Base-by-base conservation (phyloP, 805 yeast genomes). In the Wickerhamiella brachini region DNA sequence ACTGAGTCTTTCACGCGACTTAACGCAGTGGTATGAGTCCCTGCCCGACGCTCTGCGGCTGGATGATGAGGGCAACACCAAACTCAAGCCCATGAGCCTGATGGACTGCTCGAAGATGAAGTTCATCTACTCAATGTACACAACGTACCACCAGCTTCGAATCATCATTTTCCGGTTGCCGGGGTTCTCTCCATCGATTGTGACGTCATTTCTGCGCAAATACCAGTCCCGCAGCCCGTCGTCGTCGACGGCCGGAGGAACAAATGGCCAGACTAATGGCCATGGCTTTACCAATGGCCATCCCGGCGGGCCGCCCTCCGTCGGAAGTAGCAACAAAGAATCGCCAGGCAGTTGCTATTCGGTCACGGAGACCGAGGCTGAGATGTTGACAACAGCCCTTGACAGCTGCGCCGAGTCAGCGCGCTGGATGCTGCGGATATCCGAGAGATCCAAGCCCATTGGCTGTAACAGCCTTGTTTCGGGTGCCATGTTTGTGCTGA, bases 101-200 rank as follows among this genome's bases (percentile, higher is more conserved):
- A 34, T n/a, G 20, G 18, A 34, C 21, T 26, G 5, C 10, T n/a
- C 42, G 15, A 13, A 8, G 8, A 34, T 39, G 26, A 34, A 29
- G 38, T 23, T 24, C 37, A n/a, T 26, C 18, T 12, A 39, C 12
- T 15, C 20, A 5, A 15, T 47, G 21, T 41, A 31, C n/a, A 34
- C 41, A 15, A 13, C 21, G 9, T 58, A 51, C 49, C 50, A 58
- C 49, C 51, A 53, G 44, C 38, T 60, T 38, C 44, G 50, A 9
- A 48, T 53, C 24, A 52, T 56, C 13, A 45, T 59, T 8, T 57
- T 55, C 50, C 59, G 62, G 5, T 49, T 58, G 26, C 56, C 62
- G 1, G 60, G 59, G 9, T 52, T 56, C 46, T 47, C 57, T 12
- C 60, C 62, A 7, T 50, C 57, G 17, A 47, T 49, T 10, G 49